Percentiles rank a stretch among this genome's conserved stretches.
phyloP scores from a whole-genome alignment of 805 yeast genomes.

The Monosporozyma servazzii region DNA sequence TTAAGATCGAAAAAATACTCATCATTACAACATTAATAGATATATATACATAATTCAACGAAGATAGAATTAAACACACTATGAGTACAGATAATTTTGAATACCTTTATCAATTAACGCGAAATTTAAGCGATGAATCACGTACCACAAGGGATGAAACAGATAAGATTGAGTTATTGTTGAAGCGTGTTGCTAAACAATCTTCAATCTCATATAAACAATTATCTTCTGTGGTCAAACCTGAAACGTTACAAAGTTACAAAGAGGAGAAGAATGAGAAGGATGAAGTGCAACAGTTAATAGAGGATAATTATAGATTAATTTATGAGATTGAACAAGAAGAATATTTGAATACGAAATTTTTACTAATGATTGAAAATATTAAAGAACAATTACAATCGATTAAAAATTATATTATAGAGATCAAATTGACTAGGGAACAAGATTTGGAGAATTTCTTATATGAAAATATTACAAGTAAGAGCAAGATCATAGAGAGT shows the following conservation, averaged over 20 bases:
- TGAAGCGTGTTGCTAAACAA: conserved; percentile 24
- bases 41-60: too few relatives aligned
- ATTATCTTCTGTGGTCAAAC: conserved; percentile 9
- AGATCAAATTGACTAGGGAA: conserved; percentile 18
- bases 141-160: conserved; percentile 23
- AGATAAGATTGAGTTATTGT: conserved; percentile 17
- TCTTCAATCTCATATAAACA: conserved; percentile 22
- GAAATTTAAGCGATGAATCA: conserved; percentile 18
- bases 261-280: conserved; percentile 6
- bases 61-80: too few relatives aligned
- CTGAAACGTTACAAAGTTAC: conserved; percentile 8
- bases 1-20: neutral
- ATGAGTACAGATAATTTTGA: conserved; percentile 22
- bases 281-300: conserved; percentile 13
- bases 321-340: conserved; percentile 25
- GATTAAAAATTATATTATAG: conserved; percentile 23
- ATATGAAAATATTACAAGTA: conserved; percentile 15
- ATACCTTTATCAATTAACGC: conserved; percentile 21
- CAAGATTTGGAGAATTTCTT: conserved; percentile 16
- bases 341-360: conserved; percentile 21
- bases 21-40: too few relatives aligned
- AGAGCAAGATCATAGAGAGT: conserved; percentile 8
- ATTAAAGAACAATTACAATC: conserved; percentile 24
- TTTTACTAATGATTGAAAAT: conserved; percentile 19
- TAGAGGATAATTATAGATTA: conserved; percentile 21